These are phyloP conservation scores for Aspergillus fumigatus DNA, from an alignment of 2,329 filamentous ascomycete genomes.

Conservation along the genomic window DNA sequence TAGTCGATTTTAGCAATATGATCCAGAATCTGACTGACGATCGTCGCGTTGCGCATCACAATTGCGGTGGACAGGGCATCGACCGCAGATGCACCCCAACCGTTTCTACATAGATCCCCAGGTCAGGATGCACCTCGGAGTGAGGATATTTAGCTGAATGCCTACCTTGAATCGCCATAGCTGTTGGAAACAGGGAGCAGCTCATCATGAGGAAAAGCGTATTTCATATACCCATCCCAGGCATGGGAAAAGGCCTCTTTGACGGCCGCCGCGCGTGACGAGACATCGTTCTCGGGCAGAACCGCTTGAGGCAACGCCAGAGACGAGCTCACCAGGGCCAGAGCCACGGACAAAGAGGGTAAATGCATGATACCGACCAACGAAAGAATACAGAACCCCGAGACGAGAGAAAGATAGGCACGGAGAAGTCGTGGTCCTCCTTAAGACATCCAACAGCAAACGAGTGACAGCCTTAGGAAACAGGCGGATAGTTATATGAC, in stretches of 20 bases:
- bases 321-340: conserved; percentile 21
- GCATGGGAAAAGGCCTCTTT: conserved; percentile 65
- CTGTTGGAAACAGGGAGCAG: conserved; percentile 63
- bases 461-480: conserved; percentile 8
- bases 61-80: conserved; percentile 77
- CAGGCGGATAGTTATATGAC: conserved; percentile 2
- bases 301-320: conserved; percentile 19
- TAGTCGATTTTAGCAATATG: conserved; percentile 70
- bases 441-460: background rate
- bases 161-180: conserved; percentile 65
- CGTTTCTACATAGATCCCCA: conserved; percentile 54
- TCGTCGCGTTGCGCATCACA: conserved; percentile 65
- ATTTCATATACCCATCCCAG: conserved; percentile 68
- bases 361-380: conserved; percentile 21
- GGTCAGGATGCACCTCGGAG: background rate
- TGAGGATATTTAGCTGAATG: background rate
- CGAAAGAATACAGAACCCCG: background rate
- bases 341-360: conserved; percentile 17
- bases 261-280: conserved; percentile 53
- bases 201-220: conserved; percentile 75
- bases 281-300: conserved; percentile 9
- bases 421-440: background rate
- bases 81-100: conserved; percentile 78
- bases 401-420: conserved; percentile 1
- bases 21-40: conserved; percentile 66